Evolutionary conservation across 2,329 filamentous ascomycete genomes (phyloP), one percentile per base, ranked within the genome.

Genomic region (Fusarium fujikuroi): DNA sequence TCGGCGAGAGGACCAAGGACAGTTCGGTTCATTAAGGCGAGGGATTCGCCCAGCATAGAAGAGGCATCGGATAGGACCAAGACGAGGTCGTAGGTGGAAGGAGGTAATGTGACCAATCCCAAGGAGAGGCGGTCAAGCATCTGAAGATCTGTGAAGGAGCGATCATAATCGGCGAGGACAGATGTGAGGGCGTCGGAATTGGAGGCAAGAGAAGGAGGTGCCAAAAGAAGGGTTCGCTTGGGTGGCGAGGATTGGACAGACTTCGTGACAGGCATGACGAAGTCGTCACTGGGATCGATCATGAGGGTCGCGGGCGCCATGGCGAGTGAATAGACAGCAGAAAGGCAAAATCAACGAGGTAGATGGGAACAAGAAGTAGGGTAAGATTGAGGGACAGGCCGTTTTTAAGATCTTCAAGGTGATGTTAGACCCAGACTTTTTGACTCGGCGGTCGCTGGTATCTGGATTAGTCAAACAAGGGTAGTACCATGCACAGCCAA

Each of bases 61-160:
- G 94, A 91, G 65, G 91, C 88, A 81, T 95, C 94, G 72, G 93
- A 92, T 71, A 98, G 91, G 60, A 99, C 88, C 53, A 98, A 89
- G 47, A 98, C 89, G 47, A 93, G 84, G 81, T 97, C 93, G 85
- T 99, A 99, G 61, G 93, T 93, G 54, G 89, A 85, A 60, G 89
- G 76, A 3, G 95, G 92, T 1, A 99, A 90, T 12, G 91, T 86
- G 64, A 96, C 93, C 42, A 97, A 87, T 70, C 94, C 94, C 40
- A 93, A 89, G 4, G 93, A 91, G 44, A 99, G 89, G 58, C 96
- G 94, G 84, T 99, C 96, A 70, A 99, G 92, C 96, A 99, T 99
- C 83, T 98, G 96, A 60, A 99, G 87, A 80, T 99, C 96, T 70
- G 95, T 95, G 50, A 88, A 86, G 72, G 88, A 85, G 79, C 94